Evolutionary conservation across 2,329 filamentous ascomycete species (phyloP).

Genomic region (Monosporascus sp.): DNA sequence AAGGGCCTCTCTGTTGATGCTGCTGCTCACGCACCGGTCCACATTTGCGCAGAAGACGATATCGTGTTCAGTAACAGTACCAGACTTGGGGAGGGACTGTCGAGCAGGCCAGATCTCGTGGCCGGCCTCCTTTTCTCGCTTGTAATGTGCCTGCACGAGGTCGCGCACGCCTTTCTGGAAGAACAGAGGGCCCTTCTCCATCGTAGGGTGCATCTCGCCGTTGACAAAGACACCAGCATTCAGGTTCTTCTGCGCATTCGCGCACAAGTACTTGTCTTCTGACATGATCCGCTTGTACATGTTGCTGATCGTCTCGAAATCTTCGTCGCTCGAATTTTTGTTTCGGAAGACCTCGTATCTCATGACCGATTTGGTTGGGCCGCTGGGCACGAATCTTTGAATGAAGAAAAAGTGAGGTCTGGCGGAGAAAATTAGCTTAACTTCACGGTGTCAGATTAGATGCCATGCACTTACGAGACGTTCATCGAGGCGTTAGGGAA

Average conservation of each 20-base stretch:
- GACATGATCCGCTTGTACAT: conserved; percentile 61
- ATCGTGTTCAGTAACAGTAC: too few relatives aligned
- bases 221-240: conserved; percentile 57
- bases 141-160: conserved; percentile 40
- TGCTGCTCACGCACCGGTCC: too few relatives aligned
- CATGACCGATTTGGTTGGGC: conserved; percentile 48
- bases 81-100: too few relatives aligned
- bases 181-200: conserved; percentile 54
- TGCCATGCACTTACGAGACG: conserved; percentile 37
- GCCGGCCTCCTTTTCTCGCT: conserved; percentile 38
- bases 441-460: background rate
- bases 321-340: conserved; percentile 52
- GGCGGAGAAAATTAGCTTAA: background rate
- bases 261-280: conserved; percentile 60
- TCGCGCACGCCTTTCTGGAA: conserved; percentile 50
- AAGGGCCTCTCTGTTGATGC: too few relatives aligned
- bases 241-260: conserved; percentile 54
- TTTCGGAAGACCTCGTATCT: conserved; percentile 60
- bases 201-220: conserved; percentile 56
- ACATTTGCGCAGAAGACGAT: too few relatives aligned
- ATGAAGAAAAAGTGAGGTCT: conserved; percentile 61
- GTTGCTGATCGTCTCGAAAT: conserved; percentile 51
- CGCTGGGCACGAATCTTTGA: conserved; percentile 54
- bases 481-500: conserved; percentile 48
- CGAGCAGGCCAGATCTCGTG: conserved; percentile 48